Evolutionary conservation across 495 filamentous ascomycete genomes (phyloP).

Genomic region (Neurospora tetraspora): DNA sequence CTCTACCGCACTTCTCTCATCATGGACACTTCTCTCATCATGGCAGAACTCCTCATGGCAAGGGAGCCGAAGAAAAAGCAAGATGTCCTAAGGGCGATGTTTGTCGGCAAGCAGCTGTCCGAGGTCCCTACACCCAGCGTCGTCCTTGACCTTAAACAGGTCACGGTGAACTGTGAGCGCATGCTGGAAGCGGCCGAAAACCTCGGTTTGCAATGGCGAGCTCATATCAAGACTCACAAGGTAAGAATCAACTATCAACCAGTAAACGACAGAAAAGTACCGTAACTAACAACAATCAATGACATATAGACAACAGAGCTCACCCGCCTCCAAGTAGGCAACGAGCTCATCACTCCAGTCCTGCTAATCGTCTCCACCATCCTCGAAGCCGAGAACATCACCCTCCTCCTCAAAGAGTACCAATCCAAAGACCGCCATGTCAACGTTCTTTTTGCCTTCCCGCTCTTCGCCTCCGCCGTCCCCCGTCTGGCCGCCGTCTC

Average conservation of each 20-base stretch:
- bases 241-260: slow-evolving; percentile 27
- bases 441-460: slow-evolving; percentile 71
- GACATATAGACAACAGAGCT: slow-evolving; percentile 49
- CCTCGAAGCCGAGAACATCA: slow-evolving; percentile 60
- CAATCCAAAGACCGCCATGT: slow-evolving; percentile 37
- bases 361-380: slow-evolving; percentile 73
- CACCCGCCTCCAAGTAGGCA: slow-evolving; percentile 62
- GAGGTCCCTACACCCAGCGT: slow-evolving; percentile 57
- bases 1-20: background rate
- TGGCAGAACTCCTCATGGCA: background rate
- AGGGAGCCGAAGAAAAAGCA: slow-evolving; percentile 5
- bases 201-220: slow-evolving; percentile 59
- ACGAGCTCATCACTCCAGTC: slow-evolving; percentile 35
- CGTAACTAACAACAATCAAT: background rate
- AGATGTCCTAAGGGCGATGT: slow-evolving; percentile 36
- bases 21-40: background rate
- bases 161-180: slow-evolving; percentile 57
- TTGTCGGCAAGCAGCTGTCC: slow-evolving; percentile 51
- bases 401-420: slow-evolving; percentile 52
- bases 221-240: slow-evolving; percentile 86
- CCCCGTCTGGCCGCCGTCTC: slow-evolving; percentile 46
- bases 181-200: slow-evolving; percentile 57
- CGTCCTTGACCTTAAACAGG: slow-evolving; percentile 58
- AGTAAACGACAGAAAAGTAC: background rate
- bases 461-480: slow-evolving; percentile 52